A percentile compares a stretch with the other conserved stretches of the same genome.
Conservation (phyloP, 257 asterid genomes). For the Anisodus tanguticus region DNA sequence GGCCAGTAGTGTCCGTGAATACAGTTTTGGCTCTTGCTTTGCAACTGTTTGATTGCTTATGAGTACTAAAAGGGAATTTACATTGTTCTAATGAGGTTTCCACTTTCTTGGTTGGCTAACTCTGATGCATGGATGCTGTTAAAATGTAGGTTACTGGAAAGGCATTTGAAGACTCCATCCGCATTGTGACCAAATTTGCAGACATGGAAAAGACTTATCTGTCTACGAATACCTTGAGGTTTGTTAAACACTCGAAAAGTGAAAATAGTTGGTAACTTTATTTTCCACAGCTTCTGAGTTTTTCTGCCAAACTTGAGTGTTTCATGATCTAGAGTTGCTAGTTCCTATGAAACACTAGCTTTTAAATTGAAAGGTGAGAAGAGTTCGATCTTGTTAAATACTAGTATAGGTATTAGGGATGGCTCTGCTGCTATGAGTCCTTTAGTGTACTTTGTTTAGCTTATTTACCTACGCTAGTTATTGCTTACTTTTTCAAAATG, state of each 20-base stretch:
- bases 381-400: constrained; percentile 5
- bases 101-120: constrained; percentile 28
- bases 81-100: constrained; percentile 25
- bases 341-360: neutral
- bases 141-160: constrained; percentile 70
- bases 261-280: neutral
- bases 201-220: constrained; percentile 79
- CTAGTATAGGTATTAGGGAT: neutral
- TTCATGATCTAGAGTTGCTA: neutral
- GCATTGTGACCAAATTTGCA: constrained; percentile 70
- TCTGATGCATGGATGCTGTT: constrained; percentile 29
- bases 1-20: neutral
- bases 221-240: constrained; percentile 79
- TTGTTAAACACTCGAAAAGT: constrained; percentile 31
- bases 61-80: neutral
- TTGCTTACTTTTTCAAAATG: too few species aligned
- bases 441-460: too few species aligned
- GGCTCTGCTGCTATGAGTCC: neutral
- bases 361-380: constrained; percentile 10
- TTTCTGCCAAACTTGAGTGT: neutral
- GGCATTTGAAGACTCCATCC: constrained; percentile 89
- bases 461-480: too few species aligned
- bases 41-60: neutral
- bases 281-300: neutral
- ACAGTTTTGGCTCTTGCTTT: neutral